Conservation (phyloP, 2,329 filamentous ascomycete species). For the Colletotrichum graminicola region DNA sequence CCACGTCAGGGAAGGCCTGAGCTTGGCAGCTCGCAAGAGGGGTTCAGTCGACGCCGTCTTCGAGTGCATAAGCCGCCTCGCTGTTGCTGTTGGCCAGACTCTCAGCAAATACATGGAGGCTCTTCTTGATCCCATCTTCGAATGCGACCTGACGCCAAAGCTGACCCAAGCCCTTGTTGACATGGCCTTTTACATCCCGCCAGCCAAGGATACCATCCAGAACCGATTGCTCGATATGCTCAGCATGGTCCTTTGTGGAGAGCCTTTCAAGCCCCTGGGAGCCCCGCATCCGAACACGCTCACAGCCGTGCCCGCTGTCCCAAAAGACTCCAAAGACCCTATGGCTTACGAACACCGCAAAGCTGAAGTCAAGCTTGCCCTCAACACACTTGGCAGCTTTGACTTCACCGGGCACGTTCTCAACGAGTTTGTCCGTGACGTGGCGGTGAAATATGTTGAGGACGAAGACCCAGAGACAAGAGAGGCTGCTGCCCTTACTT, state of each 20-base stretch:
- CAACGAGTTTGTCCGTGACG: conserved; percentile 98
- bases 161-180: conserved; percentile 96
- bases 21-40: conserved; percentile 77
- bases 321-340: conserved; percentile 88
- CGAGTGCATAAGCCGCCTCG: conserved; percentile 96
- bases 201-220: conserved; percentile 92
- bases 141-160: conserved; percentile 92
- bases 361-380: conserved; percentile 88
- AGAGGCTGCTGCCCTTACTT: conserved; percentile 94
- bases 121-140: conserved; percentile 94
- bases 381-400: conserved; percentile 97
- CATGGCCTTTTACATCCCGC: conserved; percentile 98
- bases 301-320: conserved; percentile 82
- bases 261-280: conserved; percentile 91
- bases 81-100: conserved; percentile 94
- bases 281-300: conserved; percentile 88
- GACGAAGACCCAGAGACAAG: conserved; percentile 94
- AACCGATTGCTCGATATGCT: conserved; percentile 94
- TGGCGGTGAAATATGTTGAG: conserved; percentile 97
- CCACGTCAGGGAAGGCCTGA: conserved; percentile 91
- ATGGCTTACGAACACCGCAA: conserved; percentile 84
- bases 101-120: conserved; percentile 99
- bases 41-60: conserved; percentile 85
- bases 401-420: conserved; percentile 93
- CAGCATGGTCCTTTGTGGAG: conserved; percentile 91